These are phyloP conservation scores for Trichomonascaceae sp. DNA, from an alignment of 1,139 yeast species.

Conservation along the genomic window DNA sequence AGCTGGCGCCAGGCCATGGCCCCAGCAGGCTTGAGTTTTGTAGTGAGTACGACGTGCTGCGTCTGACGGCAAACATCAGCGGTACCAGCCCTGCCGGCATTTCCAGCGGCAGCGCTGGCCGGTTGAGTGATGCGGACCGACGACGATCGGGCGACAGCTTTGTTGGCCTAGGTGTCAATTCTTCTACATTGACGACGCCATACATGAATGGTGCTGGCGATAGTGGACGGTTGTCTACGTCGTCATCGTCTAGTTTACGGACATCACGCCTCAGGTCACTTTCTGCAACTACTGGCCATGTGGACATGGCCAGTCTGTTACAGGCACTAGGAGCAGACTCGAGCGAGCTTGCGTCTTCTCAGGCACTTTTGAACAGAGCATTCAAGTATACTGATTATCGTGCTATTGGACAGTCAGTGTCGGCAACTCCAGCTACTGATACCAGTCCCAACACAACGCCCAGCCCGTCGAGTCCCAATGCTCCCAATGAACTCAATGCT, in stretches of 20 bases:
- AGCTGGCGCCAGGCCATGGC: slow-evolving; percentile 56
- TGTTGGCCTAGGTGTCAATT: neutral
- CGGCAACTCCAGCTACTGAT: too few species aligned
- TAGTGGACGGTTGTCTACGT: neutral
- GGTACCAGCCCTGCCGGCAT: slow-evolving; percentile 14
- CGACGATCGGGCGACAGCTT: too few species aligned
- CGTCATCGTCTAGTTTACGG: neutral
- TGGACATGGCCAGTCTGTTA: slow-evolving; percentile 7
- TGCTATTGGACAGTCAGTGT: neutral
- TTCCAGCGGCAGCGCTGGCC: neutral
- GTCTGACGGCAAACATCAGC: too few species aligned
- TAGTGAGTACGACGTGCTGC: slow-evolving; percentile 7
- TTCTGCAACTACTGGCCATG: slow-evolving; percentile 1
- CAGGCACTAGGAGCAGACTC: slow-evolving; percentile 23
- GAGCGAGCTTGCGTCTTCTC: slow-evolving; percentile 12
- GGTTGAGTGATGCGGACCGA: neutral
- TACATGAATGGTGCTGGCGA: neutral
- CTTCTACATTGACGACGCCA: neutral
- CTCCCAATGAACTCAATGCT: slow-evolving; percentile 24
- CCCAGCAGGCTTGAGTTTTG: slow-evolving; percentile 31
- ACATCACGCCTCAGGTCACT: too few species aligned
- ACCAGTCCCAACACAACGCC: too few species aligned
- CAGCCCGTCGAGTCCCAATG: too few species aligned
- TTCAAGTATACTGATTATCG: slow-evolving; percentile 13
- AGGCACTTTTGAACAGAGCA: slow-evolving; percentile 19